Evolutionary conservation across 257 asterid genomes (phyloP).

Genomic region (Solanum sparsipilum): DNA sequence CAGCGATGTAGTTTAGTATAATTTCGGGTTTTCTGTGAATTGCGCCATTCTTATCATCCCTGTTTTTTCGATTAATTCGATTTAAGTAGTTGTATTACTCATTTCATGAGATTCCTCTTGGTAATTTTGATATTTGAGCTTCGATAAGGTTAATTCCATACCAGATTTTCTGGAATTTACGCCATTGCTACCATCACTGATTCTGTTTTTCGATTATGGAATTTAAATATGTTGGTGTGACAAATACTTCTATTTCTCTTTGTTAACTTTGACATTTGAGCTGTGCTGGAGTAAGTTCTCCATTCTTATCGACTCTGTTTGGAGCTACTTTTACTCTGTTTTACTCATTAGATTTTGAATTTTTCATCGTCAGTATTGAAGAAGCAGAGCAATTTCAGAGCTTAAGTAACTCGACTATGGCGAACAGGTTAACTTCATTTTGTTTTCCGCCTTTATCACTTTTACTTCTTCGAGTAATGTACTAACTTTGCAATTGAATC

Average conservation of each 20-base stretch:
- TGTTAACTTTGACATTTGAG: not conserved
- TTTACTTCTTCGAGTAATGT: not conserved
- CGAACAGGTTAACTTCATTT: slow-evolving; percentile 26
- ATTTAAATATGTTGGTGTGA: not conserved
- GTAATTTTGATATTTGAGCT: not conserved
- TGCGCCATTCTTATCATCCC: not conserved
- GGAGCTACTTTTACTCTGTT: not conserved
- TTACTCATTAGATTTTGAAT: not conserved
- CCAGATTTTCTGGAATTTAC: not conserved
- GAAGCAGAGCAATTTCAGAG: slow-evolving; percentile 21
- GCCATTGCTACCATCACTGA: not conserved
- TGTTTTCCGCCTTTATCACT: not conserved
- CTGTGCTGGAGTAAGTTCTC: not conserved
- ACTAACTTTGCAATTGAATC: not conserved
- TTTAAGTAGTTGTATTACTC: not conserved
- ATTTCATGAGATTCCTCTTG: not conserved
- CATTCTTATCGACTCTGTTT: not conserved
- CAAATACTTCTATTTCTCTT: not conserved
- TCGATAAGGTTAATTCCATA: not conserved
- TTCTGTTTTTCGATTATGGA: not conserved
- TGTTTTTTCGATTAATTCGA: not conserved
- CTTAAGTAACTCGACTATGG: slow-evolving; percentile 37
- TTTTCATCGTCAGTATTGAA: slow-evolving; percentile 11
- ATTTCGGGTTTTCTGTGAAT: not conserved
- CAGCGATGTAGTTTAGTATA: not conserved